phyloP scores from a whole-genome alignment of 352 stramenopile genomes.

The Phytophthora fragariaefolia region DNA sequence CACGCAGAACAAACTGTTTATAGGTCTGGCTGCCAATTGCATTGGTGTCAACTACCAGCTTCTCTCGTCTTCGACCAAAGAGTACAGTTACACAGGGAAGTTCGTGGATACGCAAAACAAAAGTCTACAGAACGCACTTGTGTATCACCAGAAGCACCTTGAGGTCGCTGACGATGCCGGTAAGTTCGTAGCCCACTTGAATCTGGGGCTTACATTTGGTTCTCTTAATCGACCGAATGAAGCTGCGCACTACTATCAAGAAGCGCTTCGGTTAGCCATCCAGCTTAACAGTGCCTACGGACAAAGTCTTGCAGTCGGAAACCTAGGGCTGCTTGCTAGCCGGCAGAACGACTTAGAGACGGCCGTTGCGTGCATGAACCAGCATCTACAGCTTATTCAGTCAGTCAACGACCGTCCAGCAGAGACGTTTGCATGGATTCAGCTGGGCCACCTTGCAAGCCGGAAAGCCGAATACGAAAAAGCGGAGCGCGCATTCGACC shows the following conservation, averaged over 20 bases:
- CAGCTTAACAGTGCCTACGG: conserved; percentile 85
- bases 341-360: conserved; percentile 85
- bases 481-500: conserved; percentile 77
- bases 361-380: conserved; percentile 86
- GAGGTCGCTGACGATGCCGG: conserved; percentile 82
- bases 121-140: conserved; percentile 54
- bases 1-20: conserved; percentile 79
- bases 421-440: conserved; percentile 89
- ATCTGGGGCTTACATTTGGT: conserved; percentile 82
- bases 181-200: conserved; percentile 88
- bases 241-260: conserved; percentile 85
- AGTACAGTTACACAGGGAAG: conserved; percentile 77
- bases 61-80: conserved; percentile 58
- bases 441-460: conserved; percentile 80
- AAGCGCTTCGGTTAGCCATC: conserved; percentile 87
- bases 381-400: conserved; percentile 91
- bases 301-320: conserved; percentile 88
- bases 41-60: conserved; percentile 92
- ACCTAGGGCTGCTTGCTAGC: conserved; percentile 85
- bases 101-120: conserved; percentile 64
- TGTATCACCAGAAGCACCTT: conserved; percentile 83
- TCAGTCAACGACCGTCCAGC: conserved; percentile 76
- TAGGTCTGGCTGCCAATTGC: conserved; percentile 84
- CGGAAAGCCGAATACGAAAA: conserved; percentile 63
- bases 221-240: conserved; percentile 71